phyloP scores from a whole-genome alignment of 106 monocot genomes.

The Cymbidium sinense region DNA sequence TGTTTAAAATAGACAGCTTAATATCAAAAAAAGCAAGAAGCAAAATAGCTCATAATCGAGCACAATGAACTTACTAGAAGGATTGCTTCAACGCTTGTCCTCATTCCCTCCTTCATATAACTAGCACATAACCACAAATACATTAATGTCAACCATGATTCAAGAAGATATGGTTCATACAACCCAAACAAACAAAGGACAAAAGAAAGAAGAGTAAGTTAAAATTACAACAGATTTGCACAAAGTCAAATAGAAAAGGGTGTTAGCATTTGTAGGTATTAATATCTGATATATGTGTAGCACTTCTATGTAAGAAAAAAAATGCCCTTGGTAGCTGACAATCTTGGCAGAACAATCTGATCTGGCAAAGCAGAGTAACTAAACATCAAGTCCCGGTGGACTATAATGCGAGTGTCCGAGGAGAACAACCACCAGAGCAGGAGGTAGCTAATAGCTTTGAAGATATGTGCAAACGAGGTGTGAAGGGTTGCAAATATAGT shows the following conservation, averaged over 20 bases:
- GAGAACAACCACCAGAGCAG: too few relatives aligned
- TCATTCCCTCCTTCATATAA: constrained; percentile 73
- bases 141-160: neutral
- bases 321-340: too few relatives aligned
- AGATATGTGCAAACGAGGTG: too few relatives aligned
- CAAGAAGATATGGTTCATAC: neutral
- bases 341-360: too few relatives aligned
- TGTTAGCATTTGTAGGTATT: neutral
- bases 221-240: neutral
- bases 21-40: neutral
- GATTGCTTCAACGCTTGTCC: constrained; percentile 59
- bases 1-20: neutral
- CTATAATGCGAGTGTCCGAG: too few relatives aligned
- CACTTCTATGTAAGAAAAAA: neutral
- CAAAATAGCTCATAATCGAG: neutral
- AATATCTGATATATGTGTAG: neutral
- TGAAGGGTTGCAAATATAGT: too few relatives aligned
- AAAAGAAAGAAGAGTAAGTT: neutral
- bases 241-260: neutral
- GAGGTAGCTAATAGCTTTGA: too few relatives aligned
- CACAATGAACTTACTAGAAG: constrained; percentile 29
- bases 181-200: neutral
- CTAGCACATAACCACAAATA: constrained; percentile 13
- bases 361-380: too few relatives aligned
- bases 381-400: too few relatives aligned